Base-by-base conservation (phyloP, 2,329 filamentous ascomycete genomes). In the Zymoseptoria tritici region DNA sequence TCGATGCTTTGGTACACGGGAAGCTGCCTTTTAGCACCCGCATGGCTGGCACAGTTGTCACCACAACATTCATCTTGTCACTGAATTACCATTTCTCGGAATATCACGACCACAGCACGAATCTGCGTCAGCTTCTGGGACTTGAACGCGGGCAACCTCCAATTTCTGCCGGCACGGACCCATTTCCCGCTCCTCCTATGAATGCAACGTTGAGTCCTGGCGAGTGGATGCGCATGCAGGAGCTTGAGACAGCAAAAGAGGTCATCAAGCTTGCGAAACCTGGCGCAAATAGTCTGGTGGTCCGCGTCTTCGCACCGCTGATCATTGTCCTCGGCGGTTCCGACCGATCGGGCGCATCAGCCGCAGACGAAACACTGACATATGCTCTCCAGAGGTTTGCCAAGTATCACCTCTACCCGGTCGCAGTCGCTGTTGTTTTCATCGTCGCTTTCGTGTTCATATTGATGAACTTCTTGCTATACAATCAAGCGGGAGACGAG, bases 61-160 rank as follows among this genome's bases (percentile, higher is more conserved):
- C 90, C 72, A 76, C 90, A 21, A 85, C 84, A 1, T 89, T 91
- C 64, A 82, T 92, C 6, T 70, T 91, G 16, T 84, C 87, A 51
- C 83, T 89, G 0, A 89, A 92, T 66, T 89, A 86, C 80, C 89
- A 92, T 68, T 91, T 91, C 65, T 88, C 89, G 63, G 85, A 87
- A 52, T 81, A 81, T 54, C 80, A 81, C 57, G 80, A 79, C 54
- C 63, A 69, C 26, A 62, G 59, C 20, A 63, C 64, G 13, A 68
- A 64, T 52, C 54, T 74, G 1, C 62, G 73, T 6, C 66, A 74
- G 11, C 57, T 75, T 0, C 59, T 72, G 3, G 61, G 68, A 9
- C 60, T 72, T 51, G 62, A 68, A 54, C 57, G 63, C 63, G 61
- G 66, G 26, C 66, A 54, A 20, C 56, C 51, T 59, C 59, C 61